Evolutionary conservation across 2,329 filamentous ascomycete genomes (phyloP).

Genomic region (Stemphylium vesicarium): DNA sequence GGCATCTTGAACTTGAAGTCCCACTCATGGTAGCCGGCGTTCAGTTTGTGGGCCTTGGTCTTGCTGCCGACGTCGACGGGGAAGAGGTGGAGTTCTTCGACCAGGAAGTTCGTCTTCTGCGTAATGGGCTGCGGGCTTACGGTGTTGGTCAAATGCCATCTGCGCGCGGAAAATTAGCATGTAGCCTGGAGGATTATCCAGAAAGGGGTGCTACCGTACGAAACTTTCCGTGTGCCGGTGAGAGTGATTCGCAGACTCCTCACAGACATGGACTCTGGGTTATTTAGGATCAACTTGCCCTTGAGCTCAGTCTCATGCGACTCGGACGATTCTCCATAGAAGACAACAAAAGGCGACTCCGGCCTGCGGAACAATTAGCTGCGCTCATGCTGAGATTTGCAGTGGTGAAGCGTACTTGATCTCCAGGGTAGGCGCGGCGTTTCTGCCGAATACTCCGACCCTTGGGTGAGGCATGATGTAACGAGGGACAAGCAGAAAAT

Average conservation of each 20-base stretch:
- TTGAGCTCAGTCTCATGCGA: conserved; percentile 53
- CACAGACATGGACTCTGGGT: conserved; percentile 56
- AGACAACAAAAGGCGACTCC: conserved; percentile 57
- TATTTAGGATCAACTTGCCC: conserved; percentile 55
- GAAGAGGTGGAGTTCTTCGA: conserved; percentile 53
- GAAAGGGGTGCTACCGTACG: conserved; percentile 38
- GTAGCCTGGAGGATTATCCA: background rate
- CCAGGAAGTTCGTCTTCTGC: conserved; percentile 56
- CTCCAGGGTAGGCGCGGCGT: conserved; percentile 47
- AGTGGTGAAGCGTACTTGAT: conserved; percentile 48
- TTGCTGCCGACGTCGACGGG: conserved; percentile 48
- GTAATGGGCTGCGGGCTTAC: conserved; percentile 52
- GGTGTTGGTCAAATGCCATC: conserved; percentile 48
- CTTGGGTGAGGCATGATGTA: conserved; percentile 43
- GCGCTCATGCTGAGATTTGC: conserved; percentile 4
- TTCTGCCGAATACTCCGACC: conserved; percentile 45
- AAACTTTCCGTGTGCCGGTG: conserved; percentile 57
- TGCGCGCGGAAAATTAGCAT: conserved; percentile 26
- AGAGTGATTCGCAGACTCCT: conserved; percentile 55
- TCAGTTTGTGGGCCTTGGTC: conserved; percentile 56
- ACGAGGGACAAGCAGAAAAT: conserved; percentile 6
- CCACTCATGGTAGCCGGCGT: conserved; percentile 58
- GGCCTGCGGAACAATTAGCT: conserved; percentile 40
- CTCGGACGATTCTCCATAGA: conserved; percentile 57
- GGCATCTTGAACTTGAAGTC: conserved; percentile 57